Conservation (phyloP, 2,329 filamentous ascomycete genomes). For the Colletotrichum gigasporum region DNA sequence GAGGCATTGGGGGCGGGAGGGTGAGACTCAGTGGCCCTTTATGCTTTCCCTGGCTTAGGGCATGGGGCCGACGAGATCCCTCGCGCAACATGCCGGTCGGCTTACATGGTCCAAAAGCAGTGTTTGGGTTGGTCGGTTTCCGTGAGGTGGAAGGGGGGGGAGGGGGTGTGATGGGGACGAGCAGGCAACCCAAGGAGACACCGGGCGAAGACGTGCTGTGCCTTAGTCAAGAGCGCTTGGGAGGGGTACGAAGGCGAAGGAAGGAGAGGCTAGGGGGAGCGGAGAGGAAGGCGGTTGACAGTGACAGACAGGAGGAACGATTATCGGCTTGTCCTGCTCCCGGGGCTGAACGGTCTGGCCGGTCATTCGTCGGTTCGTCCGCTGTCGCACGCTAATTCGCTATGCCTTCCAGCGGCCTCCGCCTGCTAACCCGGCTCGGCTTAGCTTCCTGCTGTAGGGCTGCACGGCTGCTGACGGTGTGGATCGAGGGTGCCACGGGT, state of each 20-base stretch:
- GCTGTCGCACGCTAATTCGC: not conserved
- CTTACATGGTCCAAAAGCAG: constrained; percentile 1
- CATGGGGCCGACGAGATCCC: constrained; percentile 10
- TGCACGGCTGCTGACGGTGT: constrained; percentile 24
- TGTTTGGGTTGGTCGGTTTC: not conserved
- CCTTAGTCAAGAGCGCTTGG: too few species aligned
- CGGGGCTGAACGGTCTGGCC: not conserved
- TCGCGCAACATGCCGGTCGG: constrained; percentile 5
- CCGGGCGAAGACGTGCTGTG: too few species aligned
- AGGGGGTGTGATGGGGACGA: not conserved
- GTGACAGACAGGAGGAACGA: not conserved
- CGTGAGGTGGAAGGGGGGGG: not conserved
- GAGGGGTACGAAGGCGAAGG: too few species aligned
- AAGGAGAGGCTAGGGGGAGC: too few species aligned
- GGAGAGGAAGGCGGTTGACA: too few species aligned
- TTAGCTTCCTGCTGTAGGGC: constrained; percentile 18
- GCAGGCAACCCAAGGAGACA: not conserved
- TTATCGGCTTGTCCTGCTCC: not conserved
- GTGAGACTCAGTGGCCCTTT: constrained; percentile 12
- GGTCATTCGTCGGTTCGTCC: constrained; percentile 16
- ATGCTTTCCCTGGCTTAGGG: constrained; percentile 24
- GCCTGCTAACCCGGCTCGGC: not conserved
- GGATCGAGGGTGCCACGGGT: not conserved
- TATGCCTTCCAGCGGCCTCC: not conserved
- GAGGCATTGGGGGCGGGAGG: not conserved